phyloP scores from a whole-genome alignment of 306 rosid genomes.

The Aeschynomene evenia region DNA sequence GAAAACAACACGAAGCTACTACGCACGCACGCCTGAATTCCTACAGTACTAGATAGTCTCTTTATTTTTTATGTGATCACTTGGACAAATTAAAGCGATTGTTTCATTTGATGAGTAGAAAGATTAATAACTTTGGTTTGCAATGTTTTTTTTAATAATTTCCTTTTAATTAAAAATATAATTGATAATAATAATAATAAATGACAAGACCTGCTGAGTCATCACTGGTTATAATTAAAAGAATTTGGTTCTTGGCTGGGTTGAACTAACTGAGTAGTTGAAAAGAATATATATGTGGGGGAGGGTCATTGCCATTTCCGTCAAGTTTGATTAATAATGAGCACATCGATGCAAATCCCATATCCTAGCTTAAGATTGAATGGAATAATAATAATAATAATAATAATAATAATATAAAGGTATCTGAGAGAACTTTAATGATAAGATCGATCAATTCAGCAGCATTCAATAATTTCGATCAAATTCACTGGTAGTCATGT shows the following conservation, averaged over 20 bases:
- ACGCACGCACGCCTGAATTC: conserved; percentile 19
- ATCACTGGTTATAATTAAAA: background rate
- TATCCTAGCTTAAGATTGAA: conserved; percentile 19
- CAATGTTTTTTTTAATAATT: no score
- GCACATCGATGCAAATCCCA: background rate
- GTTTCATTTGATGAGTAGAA: conserved; percentile 6
- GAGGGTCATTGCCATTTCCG: background rate
- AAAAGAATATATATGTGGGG: background rate
- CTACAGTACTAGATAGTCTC: background rate
- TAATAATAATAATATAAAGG: no score
- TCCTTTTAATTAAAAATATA: no score
- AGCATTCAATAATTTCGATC: conserved; percentile 12
- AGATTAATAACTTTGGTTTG: no score
- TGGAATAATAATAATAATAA: no score
- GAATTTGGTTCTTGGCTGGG: background rate
- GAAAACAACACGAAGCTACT: conserved; percentile 17
- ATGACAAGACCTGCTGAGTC: no score
- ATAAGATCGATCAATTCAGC: conserved; percentile 27
- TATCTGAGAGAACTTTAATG: conserved; percentile 9
- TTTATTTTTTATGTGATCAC: conserved; percentile 12
- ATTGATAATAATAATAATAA: no score
- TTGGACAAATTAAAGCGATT: background rate
- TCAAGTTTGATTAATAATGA: background rate
- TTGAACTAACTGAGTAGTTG: background rate
- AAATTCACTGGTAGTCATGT: conserved; percentile 1